Evolutionary conservation across 1,284 basidiomycete genomes (phyloP), one percentile per base, ranked within the genome.

Genomic region (Cutaneotrichosporon mucoides): DNA sequence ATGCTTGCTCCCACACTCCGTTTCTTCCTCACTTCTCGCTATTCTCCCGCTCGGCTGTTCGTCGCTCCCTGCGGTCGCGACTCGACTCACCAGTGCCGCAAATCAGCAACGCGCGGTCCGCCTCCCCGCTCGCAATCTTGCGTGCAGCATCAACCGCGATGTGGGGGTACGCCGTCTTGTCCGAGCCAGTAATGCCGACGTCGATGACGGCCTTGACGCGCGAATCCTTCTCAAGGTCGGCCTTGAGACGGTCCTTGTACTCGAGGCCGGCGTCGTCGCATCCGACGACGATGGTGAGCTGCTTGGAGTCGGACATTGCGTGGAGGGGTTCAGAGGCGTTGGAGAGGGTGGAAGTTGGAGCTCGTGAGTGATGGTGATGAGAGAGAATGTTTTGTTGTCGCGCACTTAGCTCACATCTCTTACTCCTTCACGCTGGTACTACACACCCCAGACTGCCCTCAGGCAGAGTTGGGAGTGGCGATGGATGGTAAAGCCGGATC

Each of bases 141-240:
- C 72, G 67, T 4, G 78, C 80, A 0, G 79, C 79, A 15, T 70
- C 75, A 48, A 80, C 75, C 10, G 78, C 79, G 13, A 79, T 71
- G 64, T 79, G 76, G 0, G 80, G 80, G 63, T 81, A 81, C 10
- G 79, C 76, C 10, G 78, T 80, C 63, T 74, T 73, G 56, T 71
- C 67, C 12, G 52, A 60, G 49, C 58, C 62, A 34, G 63, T 65
- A 44, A 75, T 71, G 7, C 75, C 73, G 35, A 73, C 72, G 53
- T 76, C 74, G 12, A 75, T 70, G 15, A 76, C 70, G 9, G 33
- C 47, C 54, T 66, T 70, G 24, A 76, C 74, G 38, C 74, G 63
- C 10, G 67, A 61, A 59, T 76, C 73, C 38, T 65, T 61, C 53
- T 73, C 69, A 15, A 76, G 65, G 44, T 73, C 66, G 24, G 67